These are phyloP conservation scores for Penicillium sp. DNA, from an alignment of 2,329 filamentous ascomycete genomes.

Conservation along the genomic window DNA sequence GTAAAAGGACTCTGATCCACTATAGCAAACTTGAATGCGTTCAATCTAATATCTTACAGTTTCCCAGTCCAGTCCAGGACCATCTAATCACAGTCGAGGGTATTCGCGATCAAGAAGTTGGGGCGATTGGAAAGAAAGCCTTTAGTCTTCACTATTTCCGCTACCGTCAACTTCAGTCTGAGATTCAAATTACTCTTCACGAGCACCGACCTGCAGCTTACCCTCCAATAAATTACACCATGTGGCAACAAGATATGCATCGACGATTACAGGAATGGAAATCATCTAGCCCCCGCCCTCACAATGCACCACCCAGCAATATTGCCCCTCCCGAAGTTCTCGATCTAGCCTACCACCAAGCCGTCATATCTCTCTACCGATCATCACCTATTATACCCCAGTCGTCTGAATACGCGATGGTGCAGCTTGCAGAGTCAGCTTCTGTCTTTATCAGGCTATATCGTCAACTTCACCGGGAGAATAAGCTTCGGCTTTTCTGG, in stretches of 20 bases:
- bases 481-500: neutral
- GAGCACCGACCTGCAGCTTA: neutral
- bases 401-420: neutral
- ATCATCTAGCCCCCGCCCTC: neutral
- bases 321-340: neutral
- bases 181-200: neutral
- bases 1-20: neutral
- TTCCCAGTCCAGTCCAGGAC: neutral
- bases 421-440: neutral
- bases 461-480: neutral
- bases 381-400: neutral
- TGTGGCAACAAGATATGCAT: neutral
- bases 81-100: neutral
- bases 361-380: neutral
- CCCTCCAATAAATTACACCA: neutral
- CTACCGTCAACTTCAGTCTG: neutral
- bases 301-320: neutral
- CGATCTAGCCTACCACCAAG: neutral
- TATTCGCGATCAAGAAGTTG: neutral
- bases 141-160: constrained; percentile 1
- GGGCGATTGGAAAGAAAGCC: neutral
- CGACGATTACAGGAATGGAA: neutral
- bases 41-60: neutral
- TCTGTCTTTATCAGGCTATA: neutral
- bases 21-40: neutral